These are phyloP conservation scores for Venturia carpophila DNA, from an alignment of 2,329 filamentous ascomycete genomes.

Conservation along the genomic window DNA sequence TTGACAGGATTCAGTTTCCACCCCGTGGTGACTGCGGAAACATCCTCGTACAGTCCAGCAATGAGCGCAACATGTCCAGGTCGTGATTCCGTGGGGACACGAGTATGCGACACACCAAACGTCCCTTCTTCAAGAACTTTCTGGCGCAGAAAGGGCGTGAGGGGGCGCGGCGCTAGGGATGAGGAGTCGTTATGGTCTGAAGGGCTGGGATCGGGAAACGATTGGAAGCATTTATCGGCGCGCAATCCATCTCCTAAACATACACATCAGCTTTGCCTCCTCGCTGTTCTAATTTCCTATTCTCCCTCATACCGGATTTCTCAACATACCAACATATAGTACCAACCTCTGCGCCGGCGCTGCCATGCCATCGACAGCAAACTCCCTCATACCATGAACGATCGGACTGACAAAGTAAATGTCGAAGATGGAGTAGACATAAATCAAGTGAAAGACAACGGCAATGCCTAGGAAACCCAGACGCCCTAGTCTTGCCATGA, in stretches of 20 bases:
- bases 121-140: conserved; percentile 83
- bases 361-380: conserved; percentile 55
- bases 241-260: conserved; percentile 74
- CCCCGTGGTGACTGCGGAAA: conserved; percentile 91
- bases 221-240: conserved; percentile 96
- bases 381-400: conserved; percentile 87
- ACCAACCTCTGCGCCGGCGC: conserved; percentile 85
- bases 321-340: conserved; percentile 69
- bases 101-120: conserved; percentile 94
- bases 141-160: conserved; percentile 87
- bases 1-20: conserved; percentile 99
- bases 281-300: conserved; percentile 17
- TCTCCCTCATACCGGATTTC: background rate
- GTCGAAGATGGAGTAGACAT: conserved; percentile 94
- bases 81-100: conserved; percentile 91
- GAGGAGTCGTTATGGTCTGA: conserved; percentile 46
- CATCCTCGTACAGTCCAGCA: conserved; percentile 93
- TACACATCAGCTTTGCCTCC: background rate
- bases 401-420: conserved; percentile 98
- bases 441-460: conserved; percentile 85
- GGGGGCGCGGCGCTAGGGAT: conserved; percentile 64
- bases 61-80: conserved; percentile 96
- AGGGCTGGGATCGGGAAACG: conserved; percentile 76
- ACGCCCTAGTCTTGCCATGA: conserved; percentile 54
- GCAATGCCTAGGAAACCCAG: conserved; percentile 81